phyloP scores from a whole-genome alignment of 257 asterid species.

The Solanum medicagineum region DNA sequence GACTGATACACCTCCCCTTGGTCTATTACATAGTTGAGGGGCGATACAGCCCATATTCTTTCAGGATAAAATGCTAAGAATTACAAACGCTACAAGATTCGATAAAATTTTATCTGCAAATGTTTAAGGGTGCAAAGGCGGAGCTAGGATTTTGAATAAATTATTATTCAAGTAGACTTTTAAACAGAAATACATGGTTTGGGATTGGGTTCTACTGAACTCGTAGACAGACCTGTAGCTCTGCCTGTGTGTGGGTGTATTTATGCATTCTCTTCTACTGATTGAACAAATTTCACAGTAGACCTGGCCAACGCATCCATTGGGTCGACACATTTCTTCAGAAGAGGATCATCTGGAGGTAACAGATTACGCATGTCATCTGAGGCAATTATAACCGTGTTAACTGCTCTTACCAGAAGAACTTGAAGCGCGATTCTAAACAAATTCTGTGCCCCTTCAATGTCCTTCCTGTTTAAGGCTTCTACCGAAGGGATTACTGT shows the following conservation, averaged over 20 bases:
- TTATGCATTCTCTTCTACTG: slow-evolving; percentile 11
- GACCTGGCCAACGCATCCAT: slow-evolving; percentile 55
- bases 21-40: background rate
- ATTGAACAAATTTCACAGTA: slow-evolving; percentile 28
- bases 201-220: background rate
- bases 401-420: slow-evolving; percentile 59
- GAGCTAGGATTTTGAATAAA: background rate
- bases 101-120: background rate
- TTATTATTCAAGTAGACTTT: background rate
- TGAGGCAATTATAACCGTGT: slow-evolving; percentile 48
- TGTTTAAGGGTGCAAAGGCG: background rate
- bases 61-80: background rate
- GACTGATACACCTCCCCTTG: background rate
- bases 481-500: slow-evolving; percentile 50
- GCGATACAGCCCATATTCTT: background rate
- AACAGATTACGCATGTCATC: slow-evolving; percentile 46
- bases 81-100: background rate
- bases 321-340: slow-evolving; percentile 55
- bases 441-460: slow-evolving; percentile 65
- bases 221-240: background rate
- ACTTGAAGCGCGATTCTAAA: slow-evolving; percentile 52
- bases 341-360: slow-evolving; percentile 65
- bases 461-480: slow-evolving; percentile 46
- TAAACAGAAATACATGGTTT: background rate
- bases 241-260: background rate